These are phyloP conservation scores for Platanus orientalis DNA, from an alignment of 164 flowering plant species.

Conservation along the genomic window DNA sequence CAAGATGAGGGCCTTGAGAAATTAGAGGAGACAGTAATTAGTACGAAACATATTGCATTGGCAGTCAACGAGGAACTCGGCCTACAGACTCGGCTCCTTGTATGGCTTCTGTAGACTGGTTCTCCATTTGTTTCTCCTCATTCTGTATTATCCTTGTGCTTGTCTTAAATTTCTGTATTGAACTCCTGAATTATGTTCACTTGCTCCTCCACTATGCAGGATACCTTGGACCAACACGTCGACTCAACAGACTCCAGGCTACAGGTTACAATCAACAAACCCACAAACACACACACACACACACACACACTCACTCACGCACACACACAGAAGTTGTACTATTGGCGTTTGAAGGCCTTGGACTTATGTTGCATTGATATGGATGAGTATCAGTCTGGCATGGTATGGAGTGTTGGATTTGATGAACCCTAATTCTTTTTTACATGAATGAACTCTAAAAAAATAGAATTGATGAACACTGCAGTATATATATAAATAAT, in stretches of 20 bases:
- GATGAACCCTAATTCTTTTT: no score
- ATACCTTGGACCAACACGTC: constrained; percentile 73
- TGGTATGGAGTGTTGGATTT: no score
- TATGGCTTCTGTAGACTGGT: constrained; percentile 29
- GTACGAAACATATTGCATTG: constrained; percentile 87
- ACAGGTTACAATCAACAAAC: constrained; percentile 37
- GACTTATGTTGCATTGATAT: no score
- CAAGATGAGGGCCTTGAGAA: constrained; percentile 94
- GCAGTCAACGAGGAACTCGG: constrained; percentile 86
- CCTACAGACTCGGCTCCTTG: constrained; percentile 77
- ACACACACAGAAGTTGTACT: no score
- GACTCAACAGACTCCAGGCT: constrained; percentile 64
- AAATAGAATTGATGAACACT: no score
- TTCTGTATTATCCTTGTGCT: constrained; percentile 1
- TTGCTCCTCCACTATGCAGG: constrained; percentile 39
- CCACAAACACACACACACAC: no score
- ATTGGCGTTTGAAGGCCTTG: no score
- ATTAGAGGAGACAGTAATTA: constrained; percentile 67
- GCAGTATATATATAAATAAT: no score
- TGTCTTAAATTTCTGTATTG: background rate
- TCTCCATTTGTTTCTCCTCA: background rate
- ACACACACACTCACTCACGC: no score
- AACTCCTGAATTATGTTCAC: background rate
- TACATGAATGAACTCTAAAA: no score
- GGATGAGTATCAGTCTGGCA: no score